Conservation (phyloP, 768 basidiomycete species). For the Termitomyces titanicus region DNA sequence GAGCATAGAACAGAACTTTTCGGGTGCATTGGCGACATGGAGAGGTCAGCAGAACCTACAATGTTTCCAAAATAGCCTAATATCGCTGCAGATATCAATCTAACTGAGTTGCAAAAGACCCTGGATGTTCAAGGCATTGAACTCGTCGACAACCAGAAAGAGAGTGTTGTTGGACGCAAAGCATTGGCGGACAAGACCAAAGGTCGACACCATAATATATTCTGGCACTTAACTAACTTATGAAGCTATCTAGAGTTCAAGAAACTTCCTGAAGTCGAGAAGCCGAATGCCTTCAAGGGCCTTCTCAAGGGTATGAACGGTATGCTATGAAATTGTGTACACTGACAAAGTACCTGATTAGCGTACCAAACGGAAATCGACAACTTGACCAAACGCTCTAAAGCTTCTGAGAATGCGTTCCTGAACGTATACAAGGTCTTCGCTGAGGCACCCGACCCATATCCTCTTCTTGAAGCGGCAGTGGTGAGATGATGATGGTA, state of each 20-base stretch:
- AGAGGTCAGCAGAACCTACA: constrained; percentile 53
- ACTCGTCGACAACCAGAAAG: constrained; percentile 98
- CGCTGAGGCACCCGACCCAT: constrained; percentile 96
- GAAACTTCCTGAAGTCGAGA: constrained; percentile 89
- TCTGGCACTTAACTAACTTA: neutral
- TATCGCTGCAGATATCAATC: constrained; percentile 66
- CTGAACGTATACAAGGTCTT: constrained; percentile 95
- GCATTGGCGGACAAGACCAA: constrained; percentile 94
- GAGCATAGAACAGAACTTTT: constrained; percentile 75
- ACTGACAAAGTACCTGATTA: constrained; percentile 26
- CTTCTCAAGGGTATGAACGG: constrained; percentile 70
- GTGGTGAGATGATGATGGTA: constrained; percentile 46
- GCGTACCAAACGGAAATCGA: constrained; percentile 98
- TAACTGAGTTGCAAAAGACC: constrained; percentile 88
- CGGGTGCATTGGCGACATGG: constrained; percentile 91
- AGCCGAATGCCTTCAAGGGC: constrained; percentile 82
- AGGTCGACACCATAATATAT: constrained; percentile 43
- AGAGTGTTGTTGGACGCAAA: constrained; percentile 91
- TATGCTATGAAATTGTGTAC: neutral
- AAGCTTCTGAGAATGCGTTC: constrained; percentile 92
- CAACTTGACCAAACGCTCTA: constrained; percentile 88
- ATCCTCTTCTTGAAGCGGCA: constrained; percentile 91
- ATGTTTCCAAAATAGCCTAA: neutral
- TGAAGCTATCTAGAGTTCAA: constrained; percentile 75
- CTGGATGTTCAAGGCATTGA: constrained; percentile 92